Conservation (phyloP, 2,329 filamentous ascomycete species). For the Sclerotinia glacialis region DNA sequence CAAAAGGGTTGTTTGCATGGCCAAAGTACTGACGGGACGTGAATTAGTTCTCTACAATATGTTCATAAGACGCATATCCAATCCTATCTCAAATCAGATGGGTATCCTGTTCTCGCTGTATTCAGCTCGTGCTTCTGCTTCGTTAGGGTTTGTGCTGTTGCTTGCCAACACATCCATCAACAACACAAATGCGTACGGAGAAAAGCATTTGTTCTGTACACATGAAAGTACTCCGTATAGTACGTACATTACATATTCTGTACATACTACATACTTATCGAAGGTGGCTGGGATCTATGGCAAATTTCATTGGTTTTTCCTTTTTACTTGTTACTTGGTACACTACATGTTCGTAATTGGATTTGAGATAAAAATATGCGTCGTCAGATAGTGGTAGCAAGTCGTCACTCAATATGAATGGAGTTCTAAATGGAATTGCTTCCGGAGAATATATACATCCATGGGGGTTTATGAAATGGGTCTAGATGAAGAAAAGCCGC, state of each 20-base stretch:
- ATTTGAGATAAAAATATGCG: neutral
- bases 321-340: neutral
- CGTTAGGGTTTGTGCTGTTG: constrained; percentile 18
- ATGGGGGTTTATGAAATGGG: neutral
- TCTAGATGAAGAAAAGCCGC: neutral
- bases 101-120: constrained; percentile 18
- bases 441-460: constrained; percentile 2
- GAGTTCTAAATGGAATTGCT: constrained; percentile 7
- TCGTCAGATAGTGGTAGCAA: constrained; percentile 6
- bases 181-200: constrained; percentile 16
- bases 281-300: constrained; percentile 1
- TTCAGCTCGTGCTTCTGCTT: constrained; percentile 22
- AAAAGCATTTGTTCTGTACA: constrained; percentile 15
- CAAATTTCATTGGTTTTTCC: neutral
- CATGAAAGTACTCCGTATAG: constrained; percentile 1
- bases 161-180: constrained; percentile 22
- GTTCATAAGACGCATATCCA: constrained; percentile 22
- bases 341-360: neutral
- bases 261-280: neutral
- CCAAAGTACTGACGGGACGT: constrained; percentile 12
- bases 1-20: constrained; percentile 22
- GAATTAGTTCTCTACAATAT: constrained; percentile 5
- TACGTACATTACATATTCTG: neutral
- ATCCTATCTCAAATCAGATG: constrained; percentile 19
- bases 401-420: constrained; percentile 6